Conservation (phyloP, 257 asterid species). For the Solanum virginianum region DNA sequence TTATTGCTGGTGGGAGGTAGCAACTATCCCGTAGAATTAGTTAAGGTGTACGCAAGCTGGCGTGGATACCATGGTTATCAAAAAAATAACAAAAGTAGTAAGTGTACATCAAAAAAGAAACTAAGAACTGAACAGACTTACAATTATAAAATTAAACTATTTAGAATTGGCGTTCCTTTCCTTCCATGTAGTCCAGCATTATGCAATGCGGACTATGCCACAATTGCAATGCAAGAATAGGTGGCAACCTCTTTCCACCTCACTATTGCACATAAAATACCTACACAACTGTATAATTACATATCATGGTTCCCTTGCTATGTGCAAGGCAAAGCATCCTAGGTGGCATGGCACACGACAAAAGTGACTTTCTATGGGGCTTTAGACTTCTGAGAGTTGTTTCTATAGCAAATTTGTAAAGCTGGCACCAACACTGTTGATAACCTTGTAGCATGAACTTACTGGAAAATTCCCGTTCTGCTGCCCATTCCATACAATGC, state of each 20-base stretch:
- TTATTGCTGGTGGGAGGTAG: not conserved
- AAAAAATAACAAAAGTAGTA: not conserved
- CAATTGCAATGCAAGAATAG: not conserved
- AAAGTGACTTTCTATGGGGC: not conserved
- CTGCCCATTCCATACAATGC: no score
- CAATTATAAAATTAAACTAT: not conserved
- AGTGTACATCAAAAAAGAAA: not conserved
- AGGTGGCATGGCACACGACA: not conserved
- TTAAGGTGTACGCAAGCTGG: not conserved
- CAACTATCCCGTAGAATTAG: not conserved
- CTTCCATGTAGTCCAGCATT: not conserved
- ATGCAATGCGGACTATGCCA: not conserved
- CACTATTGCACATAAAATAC: not conserved
- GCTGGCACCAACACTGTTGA: not conserved
- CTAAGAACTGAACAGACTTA: not conserved
- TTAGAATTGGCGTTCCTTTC: not conserved
- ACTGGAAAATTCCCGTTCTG: no score
- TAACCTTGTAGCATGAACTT: no score
- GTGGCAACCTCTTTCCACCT: not conserved
- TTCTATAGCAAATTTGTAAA: not conserved
- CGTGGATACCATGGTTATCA: not conserved
- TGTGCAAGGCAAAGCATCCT: not conserved
- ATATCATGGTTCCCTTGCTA: not conserved
- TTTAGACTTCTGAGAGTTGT: not conserved
- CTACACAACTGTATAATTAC: not conserved